Base-by-base conservation (phyloP, 495 filamentous ascomycete genomes). In the Choiromyces venosus region DNA sequence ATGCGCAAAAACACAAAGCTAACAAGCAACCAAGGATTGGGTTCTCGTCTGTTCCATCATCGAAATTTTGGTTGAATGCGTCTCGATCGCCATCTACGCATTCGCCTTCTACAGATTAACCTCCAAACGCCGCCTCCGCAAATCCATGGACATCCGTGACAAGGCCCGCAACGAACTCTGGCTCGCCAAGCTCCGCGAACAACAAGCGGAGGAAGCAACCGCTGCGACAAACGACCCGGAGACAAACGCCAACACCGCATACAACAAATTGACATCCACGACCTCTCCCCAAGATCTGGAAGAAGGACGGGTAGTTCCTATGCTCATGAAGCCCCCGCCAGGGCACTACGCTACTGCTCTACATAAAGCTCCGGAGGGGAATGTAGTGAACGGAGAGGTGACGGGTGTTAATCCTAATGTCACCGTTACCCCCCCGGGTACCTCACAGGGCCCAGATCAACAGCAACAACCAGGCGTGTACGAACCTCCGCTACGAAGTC, bases 71-170 rank as follows among this genome's bases (percentile, higher is more conserved):
- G 87, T 99, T 76, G 95, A 99, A 82, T 86, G 91, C 78, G 88
- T 99, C 83, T 92, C 91, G 77, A 96, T 99, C 82, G 83, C 88
- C 44, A 91, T 99, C 81, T 99, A 99, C 85, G 92, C 86, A 82
- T 87, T 97, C 81, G 89, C 96, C 82, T 97, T 97, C 85, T 98
- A 95, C 86, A 91, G 95, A 76, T 92, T 96, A 86, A 95, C 92
- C 87, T 92, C 92, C 72, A 99, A 99, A 87, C 91, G 92, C 81
- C 89, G 89, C 79, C 91, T 99, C 71, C 90, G 90, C 82, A 98
- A 97, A 85, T 92, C 92, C 69, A 98, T 99, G 94, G 91, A 97
- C 83, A 84, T 91, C 79, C 94, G 95, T 78, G 95, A 99, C 87
- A 90, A 90, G 79, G 95, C 95, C 77, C 91, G 95, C 72, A 92